These are phyloP conservation scores for Raddia distichophylla DNA, from an alignment of 176 grass and related monocot species.

Conservation along the genomic window DNA sequence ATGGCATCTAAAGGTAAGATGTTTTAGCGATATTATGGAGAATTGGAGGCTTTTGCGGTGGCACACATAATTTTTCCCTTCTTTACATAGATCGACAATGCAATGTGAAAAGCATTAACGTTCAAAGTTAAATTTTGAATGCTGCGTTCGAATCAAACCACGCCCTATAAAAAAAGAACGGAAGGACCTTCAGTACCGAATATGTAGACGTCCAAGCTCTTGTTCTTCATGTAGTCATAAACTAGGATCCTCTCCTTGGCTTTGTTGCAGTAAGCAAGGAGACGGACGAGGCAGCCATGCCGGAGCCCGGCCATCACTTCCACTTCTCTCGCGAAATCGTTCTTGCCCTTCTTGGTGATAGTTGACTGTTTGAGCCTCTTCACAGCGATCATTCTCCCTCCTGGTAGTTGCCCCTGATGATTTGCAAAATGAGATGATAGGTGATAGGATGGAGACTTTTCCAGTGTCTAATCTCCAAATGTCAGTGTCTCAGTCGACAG, in stretches of 20 bases:
- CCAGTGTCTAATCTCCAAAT: too few relatives aligned
- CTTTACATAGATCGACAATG: too few relatives aligned
- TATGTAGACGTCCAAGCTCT: conserved; percentile 29
- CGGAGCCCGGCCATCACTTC: conserved; percentile 35
- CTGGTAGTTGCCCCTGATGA: conserved; percentile 18
- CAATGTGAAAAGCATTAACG: too few relatives aligned
- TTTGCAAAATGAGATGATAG: background rate
- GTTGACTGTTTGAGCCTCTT: conserved; percentile 13
- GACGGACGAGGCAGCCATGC: conserved; percentile 16
- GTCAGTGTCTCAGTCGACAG: too few relatives aligned
- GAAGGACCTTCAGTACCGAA: conserved; percentile 37
- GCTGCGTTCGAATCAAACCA: too few relatives aligned
- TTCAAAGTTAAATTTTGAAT: too few relatives aligned
- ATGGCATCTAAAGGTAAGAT: too few relatives aligned
- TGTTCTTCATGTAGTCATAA: conserved; percentile 36
- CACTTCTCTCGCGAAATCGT: conserved; percentile 35
- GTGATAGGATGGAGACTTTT: too few relatives aligned
- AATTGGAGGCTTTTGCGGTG: too few relatives aligned
- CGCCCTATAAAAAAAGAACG: too few relatives aligned
- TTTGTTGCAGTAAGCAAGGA: conserved; percentile 37
- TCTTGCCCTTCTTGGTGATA: background rate
- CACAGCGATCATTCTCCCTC: conserved; percentile 29
- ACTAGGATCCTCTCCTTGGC: conserved; percentile 11
- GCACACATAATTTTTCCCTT: too few relatives aligned
- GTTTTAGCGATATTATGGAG: too few relatives aligned